Percentiles rank a stretch among this genome's conserved stretches.
These are phyloP conservation scores for Gentiana dahurica DNA, from an alignment of 257 asterid species.

Conservation along the genomic window DNA sequence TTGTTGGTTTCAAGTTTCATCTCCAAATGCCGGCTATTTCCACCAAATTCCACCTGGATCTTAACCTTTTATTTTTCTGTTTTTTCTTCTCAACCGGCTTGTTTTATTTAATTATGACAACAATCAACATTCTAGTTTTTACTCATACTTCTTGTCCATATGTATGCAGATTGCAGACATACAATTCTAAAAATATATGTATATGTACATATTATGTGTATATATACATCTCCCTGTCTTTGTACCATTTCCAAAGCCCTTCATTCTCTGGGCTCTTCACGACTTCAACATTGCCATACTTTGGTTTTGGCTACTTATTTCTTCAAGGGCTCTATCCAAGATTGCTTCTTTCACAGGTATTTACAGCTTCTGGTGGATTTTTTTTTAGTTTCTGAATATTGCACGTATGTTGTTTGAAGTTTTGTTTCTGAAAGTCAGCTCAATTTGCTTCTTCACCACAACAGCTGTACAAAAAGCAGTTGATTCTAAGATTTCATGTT, in stretches of 20 bases:
- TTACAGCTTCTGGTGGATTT: no score
- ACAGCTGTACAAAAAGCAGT: not conserved
- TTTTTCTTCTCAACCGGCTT: not conserved
- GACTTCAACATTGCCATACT: not conserved
- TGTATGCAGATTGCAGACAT: no score
- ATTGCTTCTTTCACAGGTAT: conserved; percentile 4
- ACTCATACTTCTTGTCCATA: no score
- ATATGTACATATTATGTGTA: not conserved
- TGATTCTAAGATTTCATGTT: no score
- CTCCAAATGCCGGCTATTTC: no score
- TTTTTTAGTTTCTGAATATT: not conserved
- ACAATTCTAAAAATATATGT: no score
- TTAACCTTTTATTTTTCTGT: not conserved
- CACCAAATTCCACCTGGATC: not conserved
- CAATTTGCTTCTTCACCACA: not conserved
- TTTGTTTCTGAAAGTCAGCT: not conserved
- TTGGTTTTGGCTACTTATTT: not conserved
- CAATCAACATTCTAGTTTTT: not conserved
- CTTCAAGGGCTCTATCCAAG: not conserved
- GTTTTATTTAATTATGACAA: not conserved
- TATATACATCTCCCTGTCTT: conserved; percentile 1
- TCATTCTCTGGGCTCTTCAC: not conserved
- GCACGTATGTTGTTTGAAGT: no score
- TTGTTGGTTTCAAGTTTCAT: not conserved
- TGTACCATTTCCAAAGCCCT: not conserved